These are phyloP conservation scores for Cladosporium sp. DNA, from an alignment of 2,329 filamentous ascomycete genomes.

Conservation along the genomic window DNA sequence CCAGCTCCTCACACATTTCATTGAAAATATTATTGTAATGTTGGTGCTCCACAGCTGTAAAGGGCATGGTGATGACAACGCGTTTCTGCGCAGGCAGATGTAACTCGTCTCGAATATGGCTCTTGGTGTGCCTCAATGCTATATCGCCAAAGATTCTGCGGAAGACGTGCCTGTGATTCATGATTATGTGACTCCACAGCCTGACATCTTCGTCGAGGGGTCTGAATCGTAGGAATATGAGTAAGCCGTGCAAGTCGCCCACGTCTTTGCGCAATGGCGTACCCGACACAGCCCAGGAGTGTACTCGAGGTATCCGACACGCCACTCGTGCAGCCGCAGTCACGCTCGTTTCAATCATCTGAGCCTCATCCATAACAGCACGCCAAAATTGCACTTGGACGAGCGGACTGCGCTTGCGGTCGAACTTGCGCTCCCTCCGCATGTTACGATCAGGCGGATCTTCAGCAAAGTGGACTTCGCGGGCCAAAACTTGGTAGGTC, in stretches of 20 bases:
- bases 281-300: constrained; percentile 90
- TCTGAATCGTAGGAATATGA: constrained; percentile 77
- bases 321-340: constrained; percentile 81
- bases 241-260: constrained; percentile 74
- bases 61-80: constrained; percentile 84
- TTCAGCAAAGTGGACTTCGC: constrained; percentile 75
- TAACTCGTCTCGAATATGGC: constrained; percentile 74
- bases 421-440: constrained; percentile 46
- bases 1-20: constrained; percentile 70
- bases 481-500: constrained; percentile 69
- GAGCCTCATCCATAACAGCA: constrained; percentile 71
- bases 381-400: constrained; percentile 87
- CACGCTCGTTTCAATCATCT: constrained; percentile 90
- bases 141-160: constrained; percentile 68
- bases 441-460: constrained; percentile 71
- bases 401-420: constrained; percentile 73
- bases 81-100: constrained; percentile 79
- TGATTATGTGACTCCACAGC: constrained; percentile 68
- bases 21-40: constrained; percentile 77
- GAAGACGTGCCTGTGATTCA: constrained; percentile 63
- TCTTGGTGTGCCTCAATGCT: constrained; percentile 83
- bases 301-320: constrained; percentile 74
- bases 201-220: constrained; percentile 67
- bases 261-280: constrained; percentile 84
- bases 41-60: constrained; percentile 87